These are phyloP conservation scores for Amesomyces nigricolor DNA, from an alignment of 2,329 filamentous ascomycete genomes.

Conservation along the genomic window DNA sequence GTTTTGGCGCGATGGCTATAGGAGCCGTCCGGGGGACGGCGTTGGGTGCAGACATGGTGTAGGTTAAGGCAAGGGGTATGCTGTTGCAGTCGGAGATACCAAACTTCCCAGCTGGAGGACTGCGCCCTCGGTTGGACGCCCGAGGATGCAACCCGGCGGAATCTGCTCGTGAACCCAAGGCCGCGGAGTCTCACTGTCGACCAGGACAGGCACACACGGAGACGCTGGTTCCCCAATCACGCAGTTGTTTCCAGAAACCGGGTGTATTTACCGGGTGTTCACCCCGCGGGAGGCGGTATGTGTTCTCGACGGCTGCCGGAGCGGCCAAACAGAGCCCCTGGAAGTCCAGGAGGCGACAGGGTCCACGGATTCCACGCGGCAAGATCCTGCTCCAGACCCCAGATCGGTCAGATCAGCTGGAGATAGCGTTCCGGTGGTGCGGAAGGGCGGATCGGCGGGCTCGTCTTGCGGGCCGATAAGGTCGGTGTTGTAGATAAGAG, in stretches of 20 bases:
- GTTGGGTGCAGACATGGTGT: conserved; percentile 49
- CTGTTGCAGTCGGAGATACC: conserved; percentile 12
- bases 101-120: neutral
- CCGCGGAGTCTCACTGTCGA: conserved; percentile 12
- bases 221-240: conserved; percentile 1
- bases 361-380: conserved; percentile 14
- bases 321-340: conserved; percentile 10
- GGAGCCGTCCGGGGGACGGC: conserved; percentile 56
- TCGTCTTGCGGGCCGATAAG: conserved; percentile 5
- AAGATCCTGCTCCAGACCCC: conserved; percentile 1
- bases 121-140: conserved; percentile 3
- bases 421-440: neutral
- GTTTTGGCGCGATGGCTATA: conserved; percentile 61
- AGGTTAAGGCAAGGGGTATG: conserved; percentile 25
- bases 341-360: conserved; percentile 9
- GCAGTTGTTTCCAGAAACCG: neutral
- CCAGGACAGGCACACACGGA: conserved; percentile 2
- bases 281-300: conserved; percentile 8
- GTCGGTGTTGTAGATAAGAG: conserved; percentile 2
- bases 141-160: conserved; percentile 13
- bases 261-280: neutral
- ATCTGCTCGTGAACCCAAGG: neutral
- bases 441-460: conserved; percentile 6
- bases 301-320: neutral
- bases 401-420: neutral